Evolutionary conservation across 345 rosid genomes (phyloP).

Genomic region (Brassica incana): DNA sequence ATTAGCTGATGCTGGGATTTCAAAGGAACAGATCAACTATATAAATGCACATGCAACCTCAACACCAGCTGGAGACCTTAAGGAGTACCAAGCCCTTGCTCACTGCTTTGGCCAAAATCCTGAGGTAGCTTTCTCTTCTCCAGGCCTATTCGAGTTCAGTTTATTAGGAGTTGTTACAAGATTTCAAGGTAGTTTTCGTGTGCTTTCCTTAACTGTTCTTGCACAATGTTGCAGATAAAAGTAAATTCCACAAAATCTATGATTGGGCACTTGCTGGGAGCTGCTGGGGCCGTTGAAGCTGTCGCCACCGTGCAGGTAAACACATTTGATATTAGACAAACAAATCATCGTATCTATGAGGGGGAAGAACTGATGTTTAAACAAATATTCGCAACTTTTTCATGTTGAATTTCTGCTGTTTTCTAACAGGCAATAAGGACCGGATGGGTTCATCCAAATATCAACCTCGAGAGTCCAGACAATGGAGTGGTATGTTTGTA

Average conservation of each 20-base stretch:
- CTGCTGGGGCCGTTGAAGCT: conserved; percentile 96
- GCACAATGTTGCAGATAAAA: conserved; percentile 51
- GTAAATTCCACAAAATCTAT: conserved; percentile 93
- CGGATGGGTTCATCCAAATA: conserved; percentile 96
- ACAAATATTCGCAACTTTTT: neutral
- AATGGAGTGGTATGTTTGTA: conserved; percentile 61
- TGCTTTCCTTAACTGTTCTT: conserved; percentile 23
- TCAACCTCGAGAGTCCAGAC: conserved; percentile 88
- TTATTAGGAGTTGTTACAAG: neutral
- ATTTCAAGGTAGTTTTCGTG: neutral
- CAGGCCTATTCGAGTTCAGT: neutral
- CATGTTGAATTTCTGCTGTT: conserved; percentile 12
- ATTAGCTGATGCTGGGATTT: conserved; percentile 66
- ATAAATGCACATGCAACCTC: conserved; percentile 97
- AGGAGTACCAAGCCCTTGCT: conserved; percentile 77
- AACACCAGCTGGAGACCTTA: conserved; percentile 83
- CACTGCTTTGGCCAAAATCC: conserved; percentile 80
- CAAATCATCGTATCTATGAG: neutral
- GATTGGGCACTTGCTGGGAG: conserved; percentile 94
- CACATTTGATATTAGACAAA: neutral
- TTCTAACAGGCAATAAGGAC: conserved; percentile 75
- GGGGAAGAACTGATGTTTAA: neutral
- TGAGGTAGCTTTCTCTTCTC: conserved; percentile 46
- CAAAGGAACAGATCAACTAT: conserved; percentile 74
- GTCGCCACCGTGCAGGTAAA: conserved; percentile 80